phyloP scores from a whole-genome alignment of 2,329 filamentous ascomycete genomes.

The Paracamarosporium sp. region DNA sequence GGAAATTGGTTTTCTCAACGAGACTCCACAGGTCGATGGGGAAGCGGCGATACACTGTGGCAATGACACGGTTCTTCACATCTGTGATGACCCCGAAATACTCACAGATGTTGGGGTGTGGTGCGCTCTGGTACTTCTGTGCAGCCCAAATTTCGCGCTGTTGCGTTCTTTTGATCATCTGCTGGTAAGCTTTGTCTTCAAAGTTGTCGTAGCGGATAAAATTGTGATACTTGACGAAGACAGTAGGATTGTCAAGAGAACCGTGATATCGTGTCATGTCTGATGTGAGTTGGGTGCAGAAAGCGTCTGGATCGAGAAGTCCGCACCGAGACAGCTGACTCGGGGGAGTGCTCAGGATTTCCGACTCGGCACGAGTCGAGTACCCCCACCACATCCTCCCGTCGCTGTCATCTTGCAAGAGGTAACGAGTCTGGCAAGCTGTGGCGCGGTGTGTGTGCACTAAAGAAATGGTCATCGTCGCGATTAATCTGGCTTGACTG shows the following conservation, averaged over 20 bases:
- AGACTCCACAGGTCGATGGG: not conserved
- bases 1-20: not conserved
- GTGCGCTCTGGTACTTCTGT: not conserved
- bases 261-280: not conserved
- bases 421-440: not conserved
- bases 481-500: not conserved
- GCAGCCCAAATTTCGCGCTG: not conserved
- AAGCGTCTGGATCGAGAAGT: not conserved
- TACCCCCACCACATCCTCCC: not conserved
- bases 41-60: not conserved
- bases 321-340: not conserved
- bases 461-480: not conserved
- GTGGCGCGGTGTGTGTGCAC: not conserved
- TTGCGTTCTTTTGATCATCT: not conserved
- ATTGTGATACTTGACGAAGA: slow-evolving; percentile 1
- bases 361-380: not conserved
- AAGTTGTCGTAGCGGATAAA: not conserved
- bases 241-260: not conserved
- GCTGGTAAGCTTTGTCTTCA: not conserved
- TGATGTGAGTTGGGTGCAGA: not conserved
- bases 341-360: not conserved
- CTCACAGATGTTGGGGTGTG: not conserved
- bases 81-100: not conserved
- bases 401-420: not conserved
- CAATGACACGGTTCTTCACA: not conserved